Evolutionary conservation across 2,329 filamentous ascomycete species (phyloP), one percentile per base, ranked within the genome.

Genomic region (Stylonectria norvegica): DNA sequence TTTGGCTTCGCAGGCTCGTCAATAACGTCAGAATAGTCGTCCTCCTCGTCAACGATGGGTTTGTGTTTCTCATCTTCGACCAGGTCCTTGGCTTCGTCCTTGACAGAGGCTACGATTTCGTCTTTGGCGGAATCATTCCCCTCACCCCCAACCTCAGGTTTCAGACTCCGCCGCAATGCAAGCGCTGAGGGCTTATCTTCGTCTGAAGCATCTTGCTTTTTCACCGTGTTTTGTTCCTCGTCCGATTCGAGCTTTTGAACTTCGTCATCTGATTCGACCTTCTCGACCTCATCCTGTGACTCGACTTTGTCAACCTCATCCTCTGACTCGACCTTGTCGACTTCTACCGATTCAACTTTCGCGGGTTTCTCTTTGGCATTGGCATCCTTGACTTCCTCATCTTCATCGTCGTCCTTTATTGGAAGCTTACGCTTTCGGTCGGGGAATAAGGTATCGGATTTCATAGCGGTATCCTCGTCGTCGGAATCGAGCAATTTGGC

Each of bases 1-100:
- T 81, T 79, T 8, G 79, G 76, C 18, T 73, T 70, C 36, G 64
- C 78, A 3, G 72, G 72, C 48, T 91, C 86, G 58, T 95, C 90
- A 28, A 93, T 69, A n/a, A 95, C 73, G 4, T 67, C 62, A 0
- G 62, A 64, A 31, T 67, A 65, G 20, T 68, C 67, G n/a, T 67
- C 66, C 37, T 67, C 65, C 18, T 66, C 58, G 37, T 57, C 49
- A 4, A 58, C 36, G 5, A 35, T 43, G n/a, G 49, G 43, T 14
- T 52, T 52, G 7, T 42, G 15, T 5, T 58, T 53, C 2, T 54
- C 49, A 4, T 46, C 49, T 20, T 52, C 43, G 28, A 41, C 36
- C 6, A 40, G 28, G 10, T 48, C 36, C 32, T 55, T 45, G 18
- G 40, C 37, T 20, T 48, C 45, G 3, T 56, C 52, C 17, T 32